Conservation (phyloP, 163 green algal genomes). For the Scenedesmus sp. region DNA sequence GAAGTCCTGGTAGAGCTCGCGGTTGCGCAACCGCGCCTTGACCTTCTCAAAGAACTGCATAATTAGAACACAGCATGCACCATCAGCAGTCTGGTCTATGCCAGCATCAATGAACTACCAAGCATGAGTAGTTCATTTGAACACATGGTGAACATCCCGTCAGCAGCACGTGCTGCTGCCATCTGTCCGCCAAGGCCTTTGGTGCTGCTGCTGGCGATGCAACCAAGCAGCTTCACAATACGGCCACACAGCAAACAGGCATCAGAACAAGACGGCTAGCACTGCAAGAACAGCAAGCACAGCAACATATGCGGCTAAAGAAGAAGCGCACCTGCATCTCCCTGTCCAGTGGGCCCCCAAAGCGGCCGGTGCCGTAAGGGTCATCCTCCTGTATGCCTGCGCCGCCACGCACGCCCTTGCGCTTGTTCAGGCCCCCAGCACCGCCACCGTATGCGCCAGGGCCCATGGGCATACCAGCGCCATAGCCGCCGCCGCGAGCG, state of each 20-base stretch:
- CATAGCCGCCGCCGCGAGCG: conserved; percentile 38
- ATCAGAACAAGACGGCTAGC: too few species aligned
- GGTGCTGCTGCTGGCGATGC: too few species aligned
- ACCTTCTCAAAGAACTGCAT: conserved; percentile 82
- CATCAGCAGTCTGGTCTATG: background rate
- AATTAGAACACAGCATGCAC: background rate
- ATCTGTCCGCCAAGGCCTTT: too few species aligned
- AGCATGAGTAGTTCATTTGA: background rate
- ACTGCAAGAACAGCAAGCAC: too few species aligned
- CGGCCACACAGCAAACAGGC: too few species aligned
- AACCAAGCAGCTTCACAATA: too few species aligned
- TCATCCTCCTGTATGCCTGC: conserved; percentile 24
- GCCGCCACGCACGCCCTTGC: conserved; percentile 37
- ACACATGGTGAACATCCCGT: too few species aligned
- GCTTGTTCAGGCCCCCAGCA: conserved; percentile 44
- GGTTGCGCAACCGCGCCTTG: conserved; percentile 78
- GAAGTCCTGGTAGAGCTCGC: conserved; percentile 92
- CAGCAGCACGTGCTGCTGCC: too few species aligned
- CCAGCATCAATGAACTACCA: background rate
- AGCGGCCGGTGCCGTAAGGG: conserved; percentile 23
- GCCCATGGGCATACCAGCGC: conserved; percentile 16
- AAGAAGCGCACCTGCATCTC: conserved; percentile 68
- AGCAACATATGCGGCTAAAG: too few species aligned
- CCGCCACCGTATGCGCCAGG: conserved; percentile 21
- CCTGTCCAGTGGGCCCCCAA: conserved; percentile 54